Base-by-base conservation (phyloP, 768 basidiomycete species). In the Lactarius hatsudake region DNA sequence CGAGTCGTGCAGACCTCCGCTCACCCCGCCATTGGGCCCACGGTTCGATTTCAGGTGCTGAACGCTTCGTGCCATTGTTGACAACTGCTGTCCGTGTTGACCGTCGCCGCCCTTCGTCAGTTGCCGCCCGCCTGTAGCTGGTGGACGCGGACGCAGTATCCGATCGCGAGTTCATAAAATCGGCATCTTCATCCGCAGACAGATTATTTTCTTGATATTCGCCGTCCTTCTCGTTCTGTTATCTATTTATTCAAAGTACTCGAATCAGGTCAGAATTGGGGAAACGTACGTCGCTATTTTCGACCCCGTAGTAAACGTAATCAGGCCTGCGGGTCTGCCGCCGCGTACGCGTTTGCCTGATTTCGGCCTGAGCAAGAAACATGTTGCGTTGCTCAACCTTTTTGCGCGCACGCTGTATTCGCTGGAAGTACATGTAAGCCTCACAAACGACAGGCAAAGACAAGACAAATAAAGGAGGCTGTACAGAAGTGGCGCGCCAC, bases 311-410 rank as follows among this genome's bases (percentile, higher is more conserved):
- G 76, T 93, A 92, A 61, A 90, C 90, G 77, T 94, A 94, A 79
- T 93, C 89, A 57, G 90, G 89, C 69, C 84, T 86, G 53, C 84
- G 83, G 3, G 88, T 86, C 77, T 85, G 84, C 62, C 89, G 82
- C 67, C 91, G 83, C 23, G 92, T 93, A 67, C 93, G 83, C 32
- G 91, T 93, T 76, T 88, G 86, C 68, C 91, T 84, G 66, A 92
- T 78, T 75, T 93, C 91, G 43, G 89, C 86, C 75, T 92, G 90
- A 23, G 87, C 90, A 69, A 88, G 78, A 65, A 87, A 78, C 45
- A 86, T 74, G 55, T 85, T 81, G 57, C 82, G 83, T 74, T 90
- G 86, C 73, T 92, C 87, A 59, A 90, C 81, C 77, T 87, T 89
- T 78, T 83, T 86, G 68, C 86, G 83, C 28, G 81, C 85, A 73